phyloP scores from a whole-genome alignment of 2,329 filamentous ascomycete genomes.

The Alternaria hordeiaustralica region DNA sequence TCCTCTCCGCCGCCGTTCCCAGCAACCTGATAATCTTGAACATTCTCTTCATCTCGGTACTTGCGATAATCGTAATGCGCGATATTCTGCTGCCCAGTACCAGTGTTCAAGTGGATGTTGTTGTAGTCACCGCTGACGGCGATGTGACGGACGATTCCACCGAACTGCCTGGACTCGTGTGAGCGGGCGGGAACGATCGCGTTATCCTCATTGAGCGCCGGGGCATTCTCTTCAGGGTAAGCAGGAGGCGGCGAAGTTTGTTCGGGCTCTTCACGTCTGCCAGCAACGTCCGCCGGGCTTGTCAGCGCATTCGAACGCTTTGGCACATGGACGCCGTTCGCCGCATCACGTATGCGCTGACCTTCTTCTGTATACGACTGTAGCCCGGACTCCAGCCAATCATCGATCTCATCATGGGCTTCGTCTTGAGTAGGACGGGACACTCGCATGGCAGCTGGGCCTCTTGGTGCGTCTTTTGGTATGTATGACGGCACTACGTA shows the following conservation, averaged over 20 bases:
- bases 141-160: not conserved
- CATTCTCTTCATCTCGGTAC: not conserved
- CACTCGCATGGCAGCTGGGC: not conserved
- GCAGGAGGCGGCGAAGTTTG: not conserved
- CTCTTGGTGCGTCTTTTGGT: not conserved
- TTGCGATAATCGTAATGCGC: too few species aligned
- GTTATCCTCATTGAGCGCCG: too few species aligned
- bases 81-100: not conserved
- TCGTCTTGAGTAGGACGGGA: not conserved
- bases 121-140: not conserved
- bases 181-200: not conserved
- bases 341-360: not conserved
- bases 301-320: not conserved
- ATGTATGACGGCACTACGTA: not conserved
- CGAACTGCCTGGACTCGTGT: not conserved
- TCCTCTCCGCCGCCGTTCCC: not conserved
- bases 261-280: too few species aligned
- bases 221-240: rapidly evolving
- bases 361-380: not conserved
- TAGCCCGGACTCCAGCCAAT: not conserved
- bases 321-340: not conserved
- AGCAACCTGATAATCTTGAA: not conserved
- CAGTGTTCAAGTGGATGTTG: not conserved
- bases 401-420: not conserved
- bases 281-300: too few species aligned